Evolutionary conservation across 192 early-diverging fungal species (phyloP), one percentile per base, ranked within the genome.

Genomic region (Umbelopsis sp.): DNA sequence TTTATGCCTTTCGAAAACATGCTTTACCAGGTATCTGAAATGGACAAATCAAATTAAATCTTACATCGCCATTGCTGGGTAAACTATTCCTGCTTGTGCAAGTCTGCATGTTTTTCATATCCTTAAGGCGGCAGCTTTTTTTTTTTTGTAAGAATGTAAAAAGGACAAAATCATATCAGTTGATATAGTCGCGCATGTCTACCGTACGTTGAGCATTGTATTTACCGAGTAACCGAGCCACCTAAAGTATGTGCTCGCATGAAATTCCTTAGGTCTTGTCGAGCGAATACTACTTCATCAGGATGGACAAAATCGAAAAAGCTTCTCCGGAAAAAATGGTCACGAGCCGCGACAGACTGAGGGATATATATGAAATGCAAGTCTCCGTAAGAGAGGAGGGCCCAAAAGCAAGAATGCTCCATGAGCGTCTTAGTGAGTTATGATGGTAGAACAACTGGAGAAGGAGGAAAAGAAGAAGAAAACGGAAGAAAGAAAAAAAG

Each of bases 221-320:
- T 69, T 11, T 64, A 69, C 72, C 72, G 68, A 47, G 72, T 74
- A 22, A 74, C 67, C 27, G 72, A 74, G 4, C 72, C 72, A 11
- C 55, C 52, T 11, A 69, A 25, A 11, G 67, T 33, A 41, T 65
- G 58, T 2, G 58, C 33, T 2, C 44, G 35, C 33, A 64, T 74
- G 49, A 74, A 74, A 45, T 49, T 69, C 9, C 48, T 27, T 3
- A 74, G 51, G 52, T 74, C 72, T 49, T 68, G 49, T 20, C 55
- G 45, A 12, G 72, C 72, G 27, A 69, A 52, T n/a, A 58, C 49
- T 15, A 67, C 72, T 69, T 74, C 72, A 18, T 74, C 72, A 45
- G 72, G 72, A 51, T 74, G 72, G 48, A 74, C 68, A 48, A 74
- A 49, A 48, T 74, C 67, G 44, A 69, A 69, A 21, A 74, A 69